A percentile compares a stretch with the other conserved stretches of the same genome.
Conservation (phyloP, 2,329 filamentous ascomycete species). For the Tolypocladium ophioglossoides region DNA sequence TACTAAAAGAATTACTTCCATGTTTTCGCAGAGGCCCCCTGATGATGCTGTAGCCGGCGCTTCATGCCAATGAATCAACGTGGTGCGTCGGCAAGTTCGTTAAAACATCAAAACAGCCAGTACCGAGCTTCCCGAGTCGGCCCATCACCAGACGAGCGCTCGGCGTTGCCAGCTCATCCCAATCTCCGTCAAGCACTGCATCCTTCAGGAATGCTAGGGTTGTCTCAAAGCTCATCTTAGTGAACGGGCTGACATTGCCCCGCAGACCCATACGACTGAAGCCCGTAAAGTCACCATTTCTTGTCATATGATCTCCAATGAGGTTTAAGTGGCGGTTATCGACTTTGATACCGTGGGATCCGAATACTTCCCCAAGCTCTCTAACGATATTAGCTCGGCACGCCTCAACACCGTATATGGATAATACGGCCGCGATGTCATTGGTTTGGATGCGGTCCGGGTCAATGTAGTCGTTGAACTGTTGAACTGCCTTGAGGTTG, state of each 20-base stretch:
- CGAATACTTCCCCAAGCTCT: constrained; percentile 80
- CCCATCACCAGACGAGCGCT: constrained; percentile 84
- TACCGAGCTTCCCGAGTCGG: constrained; percentile 70
- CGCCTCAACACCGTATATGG: constrained; percentile 86
- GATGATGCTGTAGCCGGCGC: no score
- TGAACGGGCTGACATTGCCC: constrained; percentile 79
- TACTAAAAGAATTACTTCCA: no score
- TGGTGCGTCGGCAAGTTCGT: constrained; percentile 46
- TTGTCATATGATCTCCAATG: constrained; percentile 97
- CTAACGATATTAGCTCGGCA: constrained; percentile 77
- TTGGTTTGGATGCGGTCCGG: constrained; percentile 83
- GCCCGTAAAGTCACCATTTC: constrained; percentile 75
- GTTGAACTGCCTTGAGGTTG: constrained; percentile 84
- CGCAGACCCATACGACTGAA: constrained; percentile 87
- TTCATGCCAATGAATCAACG: not conserved
- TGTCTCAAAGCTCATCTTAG: constrained; percentile 99
- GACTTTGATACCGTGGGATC: constrained; percentile 82
- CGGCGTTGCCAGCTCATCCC: constrained; percentile 77
- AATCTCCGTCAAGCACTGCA: constrained; percentile 80
- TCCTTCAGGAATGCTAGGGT: constrained; percentile 90
- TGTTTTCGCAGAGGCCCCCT: no score
- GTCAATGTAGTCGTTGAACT: constrained; percentile 75
- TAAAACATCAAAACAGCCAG: constrained; percentile 84
- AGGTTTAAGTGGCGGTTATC: constrained; percentile 88
- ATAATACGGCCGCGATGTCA: constrained; percentile 77